phyloP scores from a whole-genome alignment of 2,329 filamentous ascomycete species.

The Penicillium sp. region DNA sequence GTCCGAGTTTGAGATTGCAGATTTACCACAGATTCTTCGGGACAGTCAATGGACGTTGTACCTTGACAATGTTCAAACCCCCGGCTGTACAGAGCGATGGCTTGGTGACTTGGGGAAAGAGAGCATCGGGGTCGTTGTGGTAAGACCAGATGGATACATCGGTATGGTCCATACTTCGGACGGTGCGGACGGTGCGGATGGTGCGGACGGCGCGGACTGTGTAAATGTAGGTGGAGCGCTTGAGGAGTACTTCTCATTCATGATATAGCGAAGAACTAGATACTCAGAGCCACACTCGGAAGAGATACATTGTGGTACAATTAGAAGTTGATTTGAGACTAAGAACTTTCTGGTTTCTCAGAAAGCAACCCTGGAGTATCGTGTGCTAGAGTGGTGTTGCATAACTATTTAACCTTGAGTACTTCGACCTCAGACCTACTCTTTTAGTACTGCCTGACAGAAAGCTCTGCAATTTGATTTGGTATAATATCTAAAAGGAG shows the following conservation, averaged over 20 bases:
- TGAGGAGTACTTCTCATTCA: slow-evolving; percentile 51
- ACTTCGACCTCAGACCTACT: no score
- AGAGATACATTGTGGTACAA: neutral
- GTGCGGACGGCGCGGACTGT: slow-evolving; percentile 33
- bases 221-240: slow-evolving; percentile 47
- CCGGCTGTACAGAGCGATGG: slow-evolving; percentile 68
- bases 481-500: no score
- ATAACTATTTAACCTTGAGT: no score
- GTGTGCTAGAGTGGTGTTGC: no score
- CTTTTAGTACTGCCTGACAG: no score
- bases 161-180: slow-evolving; percentile 59
- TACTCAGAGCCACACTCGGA: no score
- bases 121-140: slow-evolving; percentile 66
- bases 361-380: no score
- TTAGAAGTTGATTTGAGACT: no score
- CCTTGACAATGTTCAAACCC: slow-evolving; percentile 64
- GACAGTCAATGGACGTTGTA: slow-evolving; percentile 73
- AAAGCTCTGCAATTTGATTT: no score
- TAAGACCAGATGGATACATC: slow-evolving; percentile 74
- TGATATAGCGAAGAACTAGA: neutral
- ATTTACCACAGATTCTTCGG: slow-evolving; percentile 64
- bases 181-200: slow-evolving; percentile 30
- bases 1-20: slow-evolving; percentile 63
- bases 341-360: no score
- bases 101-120: slow-evolving; percentile 59